A percentile compares a stretch with the other conserved stretches of the same genome.
Evolutionary conservation across 345 rosid genomes (phyloP).

Genomic region (Raphanus raphanistrum): DNA sequence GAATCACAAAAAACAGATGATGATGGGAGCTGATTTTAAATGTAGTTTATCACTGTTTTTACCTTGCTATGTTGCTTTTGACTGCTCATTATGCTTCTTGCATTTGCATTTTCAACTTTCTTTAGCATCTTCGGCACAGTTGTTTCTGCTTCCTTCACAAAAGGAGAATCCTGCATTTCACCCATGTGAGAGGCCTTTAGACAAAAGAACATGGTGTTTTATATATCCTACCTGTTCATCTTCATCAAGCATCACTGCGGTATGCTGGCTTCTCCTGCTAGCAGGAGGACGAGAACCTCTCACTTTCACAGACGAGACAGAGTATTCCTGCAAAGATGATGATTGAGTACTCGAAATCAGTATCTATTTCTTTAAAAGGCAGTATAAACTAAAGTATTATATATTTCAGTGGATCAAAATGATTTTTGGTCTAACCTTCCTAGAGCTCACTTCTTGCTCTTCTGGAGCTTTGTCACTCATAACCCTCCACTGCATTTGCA

Average conservation of each 20-base stretch:
- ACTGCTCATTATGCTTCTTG: slow-evolving; percentile 50
- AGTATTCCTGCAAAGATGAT: slow-evolving; percentile 51
- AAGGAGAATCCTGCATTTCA: slow-evolving; percentile 54
- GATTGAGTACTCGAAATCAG: slow-evolving; percentile 2
- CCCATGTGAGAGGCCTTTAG: neutral
- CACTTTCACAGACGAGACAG: slow-evolving; percentile 62
- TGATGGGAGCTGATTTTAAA: slow-evolving; percentile 3
- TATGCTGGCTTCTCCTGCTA: slow-evolving; percentile 46
- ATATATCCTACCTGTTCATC: slow-evolving; percentile 49
- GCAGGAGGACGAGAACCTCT: slow-evolving; percentile 46
- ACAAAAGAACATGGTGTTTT: slow-evolving; percentile 8
- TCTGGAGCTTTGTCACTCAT: slow-evolving; percentile 79
- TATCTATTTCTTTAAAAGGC: neutral
- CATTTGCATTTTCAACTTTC: slow-evolving; percentile 50
- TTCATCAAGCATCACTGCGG: slow-evolving; percentile 36
- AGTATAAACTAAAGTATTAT: neutral
- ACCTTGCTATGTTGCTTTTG: slow-evolving; percentile 83
- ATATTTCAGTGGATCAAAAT: neutral
- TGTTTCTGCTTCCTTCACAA: slow-evolving; percentile 48
- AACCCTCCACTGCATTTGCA: slow-evolving; percentile 92
- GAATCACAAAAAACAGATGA: slow-evolving; percentile 5
- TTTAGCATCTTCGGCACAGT: slow-evolving; percentile 62
- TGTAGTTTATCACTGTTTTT: slow-evolving; percentile 2
- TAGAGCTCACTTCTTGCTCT: slow-evolving; percentile 77
- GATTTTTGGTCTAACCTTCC: slow-evolving; percentile 48